Percentiles rank a stretch among this genome's conserved stretches.
phyloP scores from a whole-genome alignment of 306 rosid species.

The Corylus heterophylla region DNA sequence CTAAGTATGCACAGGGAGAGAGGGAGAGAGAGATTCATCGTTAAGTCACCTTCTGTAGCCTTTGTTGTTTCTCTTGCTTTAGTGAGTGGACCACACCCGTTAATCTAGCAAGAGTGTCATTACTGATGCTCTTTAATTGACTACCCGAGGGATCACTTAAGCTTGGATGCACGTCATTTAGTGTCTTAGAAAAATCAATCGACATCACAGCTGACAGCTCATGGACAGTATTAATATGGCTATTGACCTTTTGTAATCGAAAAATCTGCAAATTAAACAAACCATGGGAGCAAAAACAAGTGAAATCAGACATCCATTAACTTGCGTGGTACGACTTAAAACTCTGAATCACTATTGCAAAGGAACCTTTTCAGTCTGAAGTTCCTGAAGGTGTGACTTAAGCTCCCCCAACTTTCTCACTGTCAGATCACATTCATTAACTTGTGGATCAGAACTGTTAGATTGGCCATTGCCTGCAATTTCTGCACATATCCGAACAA shows the following conservation, averaged over 20 bases:
- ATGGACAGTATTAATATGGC: slow-evolving; percentile 48
- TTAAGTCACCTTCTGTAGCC: slow-evolving; percentile 72
- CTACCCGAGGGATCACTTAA: slow-evolving; percentile 48
- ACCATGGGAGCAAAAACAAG: slow-evolving; percentile 17
- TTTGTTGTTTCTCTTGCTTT: slow-evolving; percentile 64
- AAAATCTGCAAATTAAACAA: slow-evolving; percentile 49
- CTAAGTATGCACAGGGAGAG: not conserved
- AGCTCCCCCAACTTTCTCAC: slow-evolving; percentile 69
- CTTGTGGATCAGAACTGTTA: slow-evolving; percentile 38
- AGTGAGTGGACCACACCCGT: slow-evolving; percentile 61
- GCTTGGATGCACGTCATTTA: slow-evolving; percentile 77
- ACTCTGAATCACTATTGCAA: slow-evolving; percentile 8
- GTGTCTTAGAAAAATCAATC: slow-evolving; percentile 54
- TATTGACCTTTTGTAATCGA: slow-evolving; percentile 66
- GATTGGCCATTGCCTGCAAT: slow-evolving; percentile 61
- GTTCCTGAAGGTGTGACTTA: slow-evolving; percentile 71
- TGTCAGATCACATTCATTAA: slow-evolving; percentile 52
- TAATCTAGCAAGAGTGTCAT: slow-evolving; percentile 80
- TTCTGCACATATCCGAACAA: slow-evolving; percentile 59
- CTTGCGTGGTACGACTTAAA: slow-evolving; percentile 7
- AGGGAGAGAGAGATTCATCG: not conserved
- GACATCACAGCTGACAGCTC: slow-evolving; percentile 75
- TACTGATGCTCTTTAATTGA: slow-evolving; percentile 65
- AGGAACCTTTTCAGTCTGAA: slow-evolving; percentile 78
- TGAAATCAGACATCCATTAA: not conserved